phyloP scores from a whole-genome alignment of 2,329 filamentous ascomycete genomes.

The Cryoendolithus antarcticus region DNA sequence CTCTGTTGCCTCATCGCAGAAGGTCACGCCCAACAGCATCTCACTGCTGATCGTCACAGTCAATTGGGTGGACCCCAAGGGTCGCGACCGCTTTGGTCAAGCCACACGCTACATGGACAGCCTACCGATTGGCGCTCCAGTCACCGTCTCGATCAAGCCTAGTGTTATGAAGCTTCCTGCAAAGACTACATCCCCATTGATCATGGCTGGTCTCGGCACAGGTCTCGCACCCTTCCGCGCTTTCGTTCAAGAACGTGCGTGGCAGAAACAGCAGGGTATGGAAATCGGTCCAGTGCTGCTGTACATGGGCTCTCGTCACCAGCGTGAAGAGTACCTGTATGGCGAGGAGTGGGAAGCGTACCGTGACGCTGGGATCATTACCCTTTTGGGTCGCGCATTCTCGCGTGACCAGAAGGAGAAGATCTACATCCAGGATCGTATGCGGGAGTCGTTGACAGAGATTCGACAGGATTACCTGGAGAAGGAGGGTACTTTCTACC shows the following conservation, averaged over 20 bases:
- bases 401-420: conserved; percentile 94
- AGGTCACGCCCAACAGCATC: conserved; percentile 80
- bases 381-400: conserved; percentile 84
- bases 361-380: conserved; percentile 88
- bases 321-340: conserved; percentile 97
- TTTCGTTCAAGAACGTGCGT: conserved; percentile 94
- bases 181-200: conserved; percentile 78
- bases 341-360: conserved; percentile 99
- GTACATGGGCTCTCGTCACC: conserved; percentile 96
- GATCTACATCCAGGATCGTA: conserved; percentile 98
- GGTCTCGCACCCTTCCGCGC: conserved; percentile 98
- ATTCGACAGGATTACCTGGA: conserved; percentile 78
- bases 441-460: conserved; percentile 74
- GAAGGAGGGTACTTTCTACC: conserved; percentile 86
- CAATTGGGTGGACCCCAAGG: conserved; percentile 80
- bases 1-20: conserved; percentile 96
- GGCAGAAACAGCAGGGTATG: conserved; percentile 95
- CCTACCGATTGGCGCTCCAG: conserved; percentile 60
- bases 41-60: conserved; percentile 95
- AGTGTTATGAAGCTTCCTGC: conserved; percentile 97
- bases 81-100: conserved; percentile 82
- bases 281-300: conserved; percentile 85
- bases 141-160: conserved; percentile 92
- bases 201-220: conserved; percentile 98
- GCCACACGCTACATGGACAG: conserved; percentile 79